phyloP scores from a whole-genome alignment of 2,329 filamentous ascomycete species.

The Aaosphaeria pasadenensis region DNA sequence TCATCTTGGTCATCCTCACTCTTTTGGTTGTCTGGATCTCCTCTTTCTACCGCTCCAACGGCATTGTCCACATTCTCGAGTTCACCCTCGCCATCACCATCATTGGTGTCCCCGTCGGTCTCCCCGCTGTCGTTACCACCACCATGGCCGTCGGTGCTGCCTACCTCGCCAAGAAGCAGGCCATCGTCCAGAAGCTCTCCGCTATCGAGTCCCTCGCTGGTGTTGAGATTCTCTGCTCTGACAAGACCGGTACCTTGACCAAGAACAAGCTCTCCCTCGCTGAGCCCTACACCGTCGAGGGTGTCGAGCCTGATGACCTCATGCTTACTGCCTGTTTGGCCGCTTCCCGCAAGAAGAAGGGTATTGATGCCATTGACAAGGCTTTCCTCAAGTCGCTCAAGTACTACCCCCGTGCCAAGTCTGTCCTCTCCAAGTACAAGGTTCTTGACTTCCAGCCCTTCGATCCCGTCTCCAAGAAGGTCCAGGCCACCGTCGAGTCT shows the following conservation, averaged over 20 bases:
- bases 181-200: slow-evolving; percentile 88
- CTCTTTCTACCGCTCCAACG: slow-evolving; percentile 83
- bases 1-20: slow-evolving; percentile 77
- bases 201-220: slow-evolving; percentile 90
- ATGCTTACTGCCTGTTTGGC: slow-evolving; percentile 91
- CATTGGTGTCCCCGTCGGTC: slow-evolving; percentile 88
- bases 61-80: slow-evolving; percentile 73
- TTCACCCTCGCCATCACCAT: slow-evolving; percentile 89
- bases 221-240: slow-evolving; percentile 90
- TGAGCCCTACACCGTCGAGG: slow-evolving; percentile 78
- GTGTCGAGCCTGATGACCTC: slow-evolving; percentile 81
- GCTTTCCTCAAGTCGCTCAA: slow-evolving; percentile 85
- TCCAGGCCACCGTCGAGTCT: slow-evolving; percentile 78
- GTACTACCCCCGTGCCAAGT: slow-evolving; percentile 79
- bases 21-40: slow-evolving; percentile 81
- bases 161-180: slow-evolving; percentile 88
- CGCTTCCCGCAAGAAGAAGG: slow-evolving; percentile 91
- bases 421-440: slow-evolving; percentile 77
- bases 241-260: slow-evolving; percentile 91
- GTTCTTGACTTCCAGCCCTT: slow-evolving; percentile 84
- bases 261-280: slow-evolving; percentile 90
- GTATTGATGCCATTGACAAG: slow-evolving; percentile 93
- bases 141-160: slow-evolving; percentile 93
- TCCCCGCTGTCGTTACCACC: slow-evolving; percentile 88
- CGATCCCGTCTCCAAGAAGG: slow-evolving; percentile 92